These are phyloP conservation scores for Thecaphora thlaspeos DNA, from an alignment of 1,284 basidiomycete species.

Conservation along the genomic window DNA sequence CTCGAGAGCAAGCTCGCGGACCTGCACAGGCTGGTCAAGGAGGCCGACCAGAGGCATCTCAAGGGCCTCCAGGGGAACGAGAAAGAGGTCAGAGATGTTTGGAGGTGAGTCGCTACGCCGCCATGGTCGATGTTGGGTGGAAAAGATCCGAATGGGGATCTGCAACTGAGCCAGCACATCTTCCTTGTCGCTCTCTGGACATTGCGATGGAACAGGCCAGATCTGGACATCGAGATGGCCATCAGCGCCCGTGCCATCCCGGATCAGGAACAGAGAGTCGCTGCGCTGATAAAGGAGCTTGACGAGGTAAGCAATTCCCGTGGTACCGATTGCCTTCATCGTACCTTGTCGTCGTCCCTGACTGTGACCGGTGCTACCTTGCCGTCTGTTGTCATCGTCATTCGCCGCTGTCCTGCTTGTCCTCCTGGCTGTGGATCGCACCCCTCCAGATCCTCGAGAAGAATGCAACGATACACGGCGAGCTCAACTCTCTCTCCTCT, in stretches of 20 bases:
- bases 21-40: conserved; percentile 33
- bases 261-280: conserved; percentile 31
- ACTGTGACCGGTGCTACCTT: not conserved
- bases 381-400: not conserved
- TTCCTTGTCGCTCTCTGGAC: no score
- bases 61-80: conserved; percentile 14
- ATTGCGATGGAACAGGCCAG: conserved; percentile 12
- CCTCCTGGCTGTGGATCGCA: no score
- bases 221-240: conserved; percentile 41
- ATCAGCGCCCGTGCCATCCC: conserved; percentile 41
- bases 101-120: conserved; percentile 16
- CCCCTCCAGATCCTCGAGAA: not conserved
- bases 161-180: no score
- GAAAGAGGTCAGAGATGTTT: conserved; percentile 41
- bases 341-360: not conserved
- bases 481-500: conserved; percentile 3
- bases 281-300: conserved; percentile 17
- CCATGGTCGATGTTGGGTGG: not conserved
- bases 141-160: no score
- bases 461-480: conserved; percentile 9
- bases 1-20: conserved; percentile 34
- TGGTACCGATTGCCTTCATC: no score
- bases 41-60: conserved; percentile 40
- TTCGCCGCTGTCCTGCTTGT: not conserved
- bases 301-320: conserved; percentile 9